Evolutionary conservation across 805 yeast genomes (phyloP).

Genomic region (Saturnispora ahearnii): DNA sequence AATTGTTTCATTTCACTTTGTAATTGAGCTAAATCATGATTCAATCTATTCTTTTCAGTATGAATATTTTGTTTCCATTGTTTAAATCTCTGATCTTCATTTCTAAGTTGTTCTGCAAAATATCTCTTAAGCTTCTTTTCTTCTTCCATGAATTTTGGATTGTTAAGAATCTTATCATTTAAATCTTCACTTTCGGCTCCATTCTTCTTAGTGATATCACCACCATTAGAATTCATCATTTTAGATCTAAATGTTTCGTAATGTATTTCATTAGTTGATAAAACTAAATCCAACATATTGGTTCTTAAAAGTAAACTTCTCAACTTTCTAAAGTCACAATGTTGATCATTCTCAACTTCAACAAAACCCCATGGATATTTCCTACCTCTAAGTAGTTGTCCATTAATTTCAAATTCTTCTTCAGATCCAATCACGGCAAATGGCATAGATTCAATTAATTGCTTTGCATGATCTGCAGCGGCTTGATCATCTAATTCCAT

Average conservation of each 20-base stretch:
- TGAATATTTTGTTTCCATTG: slow-evolving; percentile 98
- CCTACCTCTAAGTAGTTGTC: slow-evolving; percentile 65
- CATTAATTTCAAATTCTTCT: slow-evolving; percentile 57
- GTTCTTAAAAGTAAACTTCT: slow-evolving; percentile 74
- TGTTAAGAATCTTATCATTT: slow-evolving; percentile 40
- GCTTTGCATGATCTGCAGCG: slow-evolving; percentile 71
- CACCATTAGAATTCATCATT: slow-evolving; percentile 46
- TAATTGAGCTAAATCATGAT: slow-evolving; percentile 86
- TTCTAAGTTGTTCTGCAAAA: slow-evolving; percentile 94
- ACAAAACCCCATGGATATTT: slow-evolving; percentile 88
- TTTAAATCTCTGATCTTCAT: slow-evolving; percentile 93
- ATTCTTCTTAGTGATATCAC: slow-evolving; percentile 7
- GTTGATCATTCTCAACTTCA: slow-evolving; percentile 78
- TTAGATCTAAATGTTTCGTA: slow-evolving; percentile 70
- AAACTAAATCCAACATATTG: slow-evolving; percentile 71
- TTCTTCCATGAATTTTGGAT: slow-evolving; percentile 93
- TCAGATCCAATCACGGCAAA: slow-evolving; percentile 78
- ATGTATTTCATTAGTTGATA: slow-evolving; percentile 73
- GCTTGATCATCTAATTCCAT: slow-evolving; percentile 67
- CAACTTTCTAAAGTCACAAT: slow-evolving; percentile 77
- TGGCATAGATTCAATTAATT: slow-evolving; percentile 76
- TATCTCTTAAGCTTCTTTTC: slow-evolving; percentile 89
- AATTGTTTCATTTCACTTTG: slow-evolving; percentile 65
- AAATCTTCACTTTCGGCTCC: slow-evolving; percentile 17
- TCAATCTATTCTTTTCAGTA: slow-evolving; percentile 87